Percentiles rank a stretch among this genome's conserved stretches.
phyloP scores from a whole-genome alignment of 768 basidiomycete genomes.

The Hirschioporus abietinus region DNA sequence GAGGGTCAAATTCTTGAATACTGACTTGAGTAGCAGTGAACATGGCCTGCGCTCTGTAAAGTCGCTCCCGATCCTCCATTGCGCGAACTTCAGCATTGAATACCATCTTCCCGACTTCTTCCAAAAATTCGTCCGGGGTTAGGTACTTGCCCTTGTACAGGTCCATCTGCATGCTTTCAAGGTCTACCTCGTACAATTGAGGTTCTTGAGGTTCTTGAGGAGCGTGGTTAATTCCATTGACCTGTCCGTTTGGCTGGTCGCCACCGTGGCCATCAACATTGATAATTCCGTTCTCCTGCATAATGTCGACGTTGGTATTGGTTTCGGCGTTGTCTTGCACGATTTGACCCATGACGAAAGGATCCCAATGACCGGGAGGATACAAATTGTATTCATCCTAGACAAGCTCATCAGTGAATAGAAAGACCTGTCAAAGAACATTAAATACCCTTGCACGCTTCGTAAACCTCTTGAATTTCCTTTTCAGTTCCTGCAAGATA shows the following conservation, averaged over 20 bases:
- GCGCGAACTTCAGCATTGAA: slow-evolving; percentile 60
- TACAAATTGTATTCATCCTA: slow-evolving; percentile 77
- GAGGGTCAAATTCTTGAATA: slow-evolving; percentile 78
- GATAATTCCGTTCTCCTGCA: slow-evolving; percentile 33
- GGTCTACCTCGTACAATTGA: slow-evolving; percentile 77
- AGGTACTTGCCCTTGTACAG: slow-evolving; percentile 84
- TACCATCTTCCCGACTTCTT: slow-evolving; percentile 75
- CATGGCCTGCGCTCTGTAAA: slow-evolving; percentile 86
- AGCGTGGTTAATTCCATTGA: slow-evolving; percentile 15
- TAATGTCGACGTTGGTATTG: not conserved
- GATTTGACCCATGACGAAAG: slow-evolving; percentile 4
- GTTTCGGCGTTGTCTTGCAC: slow-evolving; percentile 20
- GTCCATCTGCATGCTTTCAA: slow-evolving; percentile 85
- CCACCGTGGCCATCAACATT: slow-evolving; percentile 38
- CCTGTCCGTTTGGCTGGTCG: slow-evolving; percentile 30
- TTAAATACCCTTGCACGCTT: slow-evolving; percentile 67
- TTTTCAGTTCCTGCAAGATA: slow-evolving; percentile 82
- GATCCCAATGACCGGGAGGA: slow-evolving; percentile 8
- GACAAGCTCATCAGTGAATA: slow-evolving; percentile 11
- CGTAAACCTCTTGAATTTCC: slow-evolving; percentile 88
- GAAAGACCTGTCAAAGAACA: slow-evolving; percentile 8
- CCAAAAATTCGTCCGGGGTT: slow-evolving; percentile 82
- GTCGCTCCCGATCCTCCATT: slow-evolving; percentile 64
- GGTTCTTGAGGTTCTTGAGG: slow-evolving; percentile 26
- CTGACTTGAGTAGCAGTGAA: slow-evolving; percentile 79